Evolutionary conservation across 2,329 filamentous ascomycete species (phyloP).

Genomic region (Colletotrichum sp.): DNA sequence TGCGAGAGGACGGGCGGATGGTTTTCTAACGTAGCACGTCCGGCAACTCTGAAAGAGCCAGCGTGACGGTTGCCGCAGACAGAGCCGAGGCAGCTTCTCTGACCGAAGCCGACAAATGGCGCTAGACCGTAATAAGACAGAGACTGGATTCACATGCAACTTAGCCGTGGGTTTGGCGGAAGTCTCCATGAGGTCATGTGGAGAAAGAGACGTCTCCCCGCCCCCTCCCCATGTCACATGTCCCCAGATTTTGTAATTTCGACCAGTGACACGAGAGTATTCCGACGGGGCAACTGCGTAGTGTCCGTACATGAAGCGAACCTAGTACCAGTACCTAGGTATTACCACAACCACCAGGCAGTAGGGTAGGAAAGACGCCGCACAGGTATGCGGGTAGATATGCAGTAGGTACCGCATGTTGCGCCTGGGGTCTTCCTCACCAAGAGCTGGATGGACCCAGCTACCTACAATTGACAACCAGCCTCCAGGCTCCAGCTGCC

Average conservation of each 20-base stretch:
- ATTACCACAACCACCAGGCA: not conserved
- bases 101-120: conserved; percentile 15
- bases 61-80: conserved; percentile 11
- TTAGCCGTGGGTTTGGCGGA: not conserved
- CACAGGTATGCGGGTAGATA: not conserved
- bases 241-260: not conserved
- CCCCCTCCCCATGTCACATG: conserved; percentile 11
- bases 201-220: not conserved
- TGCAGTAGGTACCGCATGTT: not conserved
- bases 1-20: not conserved
- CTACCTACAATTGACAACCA: not conserved
- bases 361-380: not conserved
- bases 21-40: conserved; percentile 8
- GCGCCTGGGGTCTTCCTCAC: not conserved
- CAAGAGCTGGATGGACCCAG: not conserved
- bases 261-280: not conserved
- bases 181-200: conserved; percentile 17
- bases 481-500: not conserved
- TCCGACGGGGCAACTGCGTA: not conserved
- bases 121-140: conserved; percentile 12
- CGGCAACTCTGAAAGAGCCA: conserved; percentile 12
- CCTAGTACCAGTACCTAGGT: not conserved
- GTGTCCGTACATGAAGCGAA: too few relatives aligned
- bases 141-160: conserved; percentile 15
- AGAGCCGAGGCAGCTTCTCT: conserved; percentile 24